Evolutionary conservation across 768 basidiomycete species (phyloP).

Genomic region (Tricholoma sp.): DNA sequence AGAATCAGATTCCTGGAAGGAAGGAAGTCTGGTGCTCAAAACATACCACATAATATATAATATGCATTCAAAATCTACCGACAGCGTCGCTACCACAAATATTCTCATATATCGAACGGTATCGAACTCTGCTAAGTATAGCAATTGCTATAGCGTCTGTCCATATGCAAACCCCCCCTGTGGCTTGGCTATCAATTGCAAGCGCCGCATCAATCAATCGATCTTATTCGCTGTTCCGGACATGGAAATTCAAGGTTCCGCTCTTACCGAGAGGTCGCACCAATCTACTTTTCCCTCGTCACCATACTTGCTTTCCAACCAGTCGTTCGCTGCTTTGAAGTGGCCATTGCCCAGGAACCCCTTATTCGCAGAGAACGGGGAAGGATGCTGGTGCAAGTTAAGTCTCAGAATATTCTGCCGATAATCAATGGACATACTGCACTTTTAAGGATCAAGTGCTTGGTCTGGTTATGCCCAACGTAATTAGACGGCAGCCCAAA

Average conservation of each 20-base stretch:
- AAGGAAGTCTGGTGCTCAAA: no score
- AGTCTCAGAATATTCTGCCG: slow-evolving; percentile 5
- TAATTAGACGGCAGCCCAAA: not conserved
- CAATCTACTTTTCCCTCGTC: slow-evolving; percentile 66
- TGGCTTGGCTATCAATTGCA: not conserved
- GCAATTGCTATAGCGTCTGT: not conserved
- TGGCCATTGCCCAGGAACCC: slow-evolving; percentile 90
- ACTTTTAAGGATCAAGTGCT: slow-evolving; percentile 75
- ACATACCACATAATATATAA: no score
- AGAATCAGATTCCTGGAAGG: no score
- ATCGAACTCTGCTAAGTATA: not conserved
- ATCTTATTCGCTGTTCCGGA: not conserved
- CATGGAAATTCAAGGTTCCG: slow-evolving; percentile 13
- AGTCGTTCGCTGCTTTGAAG: slow-evolving; percentile 82
- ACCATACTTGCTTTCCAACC: slow-evolving; percentile 80
- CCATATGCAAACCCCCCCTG: not conserved
- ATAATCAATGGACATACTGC: slow-evolving; percentile 45
- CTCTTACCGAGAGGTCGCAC: slow-evolving; percentile 36
- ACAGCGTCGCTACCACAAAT: no score
- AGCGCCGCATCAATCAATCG: slow-evolving; percentile 7
- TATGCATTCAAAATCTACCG: no score
- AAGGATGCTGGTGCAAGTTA: slow-evolving; percentile 62
- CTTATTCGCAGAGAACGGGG: slow-evolving; percentile 67
- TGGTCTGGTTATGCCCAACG: slow-evolving; percentile 40
- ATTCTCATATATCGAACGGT: not conserved